phyloP scores from a whole-genome alignment of 1,284 basidiomycete genomes.

The Naganishia liquefaciens region DNA sequence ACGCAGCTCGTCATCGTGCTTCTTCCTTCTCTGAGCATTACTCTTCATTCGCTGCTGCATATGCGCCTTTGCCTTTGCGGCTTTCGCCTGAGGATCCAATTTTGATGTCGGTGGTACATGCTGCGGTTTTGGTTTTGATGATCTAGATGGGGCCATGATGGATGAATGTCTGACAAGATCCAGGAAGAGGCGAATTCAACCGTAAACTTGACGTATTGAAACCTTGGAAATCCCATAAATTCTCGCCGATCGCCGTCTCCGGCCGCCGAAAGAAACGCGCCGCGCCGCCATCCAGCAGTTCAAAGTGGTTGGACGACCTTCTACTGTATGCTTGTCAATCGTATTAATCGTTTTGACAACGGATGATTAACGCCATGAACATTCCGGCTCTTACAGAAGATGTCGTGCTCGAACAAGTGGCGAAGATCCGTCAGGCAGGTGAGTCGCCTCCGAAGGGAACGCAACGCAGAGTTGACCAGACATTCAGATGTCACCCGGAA shows the following conservation, averaged over 20 bases:
- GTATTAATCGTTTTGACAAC: not conserved
- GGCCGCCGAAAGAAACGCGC: slow-evolving; percentile 9
- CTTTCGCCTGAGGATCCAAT: slow-evolving; percentile 21
- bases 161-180: not conserved
- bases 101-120: slow-evolving; percentile 1
- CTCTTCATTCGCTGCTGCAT: slow-evolving; percentile 40
- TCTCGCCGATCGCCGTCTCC: slow-evolving; percentile 17
- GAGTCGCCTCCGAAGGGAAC: not conserved
- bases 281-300: not conserved
- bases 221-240: slow-evolving; percentile 4
- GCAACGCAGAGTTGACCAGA: not conserved
- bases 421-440: slow-evolving; percentile 18
- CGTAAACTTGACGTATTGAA: not conserved
- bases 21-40: slow-evolving; percentile 48
- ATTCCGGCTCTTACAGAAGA: slow-evolving; percentile 22
- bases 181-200: not conserved
- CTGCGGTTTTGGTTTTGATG: not conserved
- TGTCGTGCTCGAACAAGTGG: slow-evolving; percentile 3
- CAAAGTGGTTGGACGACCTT: slow-evolving; percentile 8
- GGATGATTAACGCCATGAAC: slow-evolving; percentile 1
- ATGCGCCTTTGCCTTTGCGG: slow-evolving; percentile 28
- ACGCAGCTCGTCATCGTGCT: slow-evolving; percentile 49
- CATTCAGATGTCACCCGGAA: slow-evolving; percentile 35
- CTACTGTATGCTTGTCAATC: not conserved
- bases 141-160: slow-evolving; percentile 15